Conservation (phyloP, 371 early-diverging fungal genomes). For the Mucor mucedo region DNA sequence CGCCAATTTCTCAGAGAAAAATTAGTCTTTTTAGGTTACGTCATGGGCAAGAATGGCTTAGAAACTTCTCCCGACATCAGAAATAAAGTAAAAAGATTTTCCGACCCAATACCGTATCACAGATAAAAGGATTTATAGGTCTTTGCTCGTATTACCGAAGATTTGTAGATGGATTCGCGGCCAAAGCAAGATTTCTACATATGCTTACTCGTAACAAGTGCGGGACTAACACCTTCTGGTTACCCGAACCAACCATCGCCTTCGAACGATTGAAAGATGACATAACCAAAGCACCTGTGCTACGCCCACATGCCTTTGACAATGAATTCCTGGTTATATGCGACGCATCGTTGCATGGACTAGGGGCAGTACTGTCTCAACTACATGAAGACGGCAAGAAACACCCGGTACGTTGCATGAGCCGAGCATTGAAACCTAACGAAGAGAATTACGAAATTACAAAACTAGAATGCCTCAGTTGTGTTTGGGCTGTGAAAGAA, state of each 20-base stretch:
- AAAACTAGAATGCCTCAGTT: slow-evolving; percentile 7
- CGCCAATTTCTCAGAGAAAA: background rate
- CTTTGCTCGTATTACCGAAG: slow-evolving; percentile 7
- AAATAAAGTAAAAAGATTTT: background rate
- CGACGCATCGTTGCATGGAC: too few relatives aligned
- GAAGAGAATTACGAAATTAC: slow-evolving; percentile 6
- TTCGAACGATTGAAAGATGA: slow-evolving; percentile 1
- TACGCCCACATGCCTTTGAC: slow-evolving; percentile 1
- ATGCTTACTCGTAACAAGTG: background rate
- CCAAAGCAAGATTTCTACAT: background rate
- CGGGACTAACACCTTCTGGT: background rate
- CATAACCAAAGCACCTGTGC: background rate
- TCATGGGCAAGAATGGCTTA: too few relatives aligned
- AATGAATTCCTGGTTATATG: background rate
- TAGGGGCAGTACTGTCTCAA: too few relatives aligned
- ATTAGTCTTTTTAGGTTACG: background rate
- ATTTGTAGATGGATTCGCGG: slow-evolving; percentile 4
- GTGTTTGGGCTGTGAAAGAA: background rate
- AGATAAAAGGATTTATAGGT: slow-evolving; percentile 1
- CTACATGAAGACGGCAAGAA: too few relatives aligned
- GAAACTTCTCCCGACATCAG: too few relatives aligned
- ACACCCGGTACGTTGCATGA: background rate
- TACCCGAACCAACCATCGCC: background rate
- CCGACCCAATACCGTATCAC: background rate
- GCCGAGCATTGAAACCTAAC: background rate